Evolutionary conservation across 768 basidiomycete genomes (phyloP), one percentile per base, ranked within the genome.

Genomic region (Phaffia tasmanica): DNA sequence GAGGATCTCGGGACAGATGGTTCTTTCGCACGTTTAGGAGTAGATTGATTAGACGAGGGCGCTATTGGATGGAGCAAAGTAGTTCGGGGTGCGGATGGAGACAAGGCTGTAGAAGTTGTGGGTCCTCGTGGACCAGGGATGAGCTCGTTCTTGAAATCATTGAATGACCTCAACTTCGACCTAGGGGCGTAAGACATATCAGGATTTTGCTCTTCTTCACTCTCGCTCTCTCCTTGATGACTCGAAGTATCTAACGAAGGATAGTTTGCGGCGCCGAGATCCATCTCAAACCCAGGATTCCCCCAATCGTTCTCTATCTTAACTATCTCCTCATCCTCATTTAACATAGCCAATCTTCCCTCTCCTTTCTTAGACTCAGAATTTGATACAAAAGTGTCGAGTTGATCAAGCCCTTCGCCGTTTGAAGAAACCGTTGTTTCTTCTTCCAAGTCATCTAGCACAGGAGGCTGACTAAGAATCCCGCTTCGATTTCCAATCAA

Each of bases 281-380:
- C 61, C 32, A 19, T 46, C 50, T 29, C 27, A 15, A 53, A n/a
- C 19, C 48, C 48, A n/a, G 27, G 25, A 48, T 62, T 54, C n/a
- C 35, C 35, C 35, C 49, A 51, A 3, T 29, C 32, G 21, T 35
- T 53, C 51, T 53, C 62, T 27, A 15, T 62, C 61, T 27, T 62
- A 29, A 27, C 42, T 7, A 48, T 48, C 9, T 21, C 50, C 16
- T 15, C 15, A 15, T 14, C 14, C 11, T 42, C 15, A 29, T 30
- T n/a, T 8, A 18, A 11, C 21, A 30, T 23, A 16, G 30, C 35
- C 35, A 53, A 54, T 35, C 57, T 8, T 3, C 25, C 60, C 46
- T 62, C 6, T 30, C 62, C 60, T 18, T 67, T 56, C 60, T 25
- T 47, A 5, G 62, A 47, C 14, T 42, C 57, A 21, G 58, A 19